Conservation (phyloP, 2,329 filamentous ascomycete genomes). For the Hypocrella siamensis region DNA sequence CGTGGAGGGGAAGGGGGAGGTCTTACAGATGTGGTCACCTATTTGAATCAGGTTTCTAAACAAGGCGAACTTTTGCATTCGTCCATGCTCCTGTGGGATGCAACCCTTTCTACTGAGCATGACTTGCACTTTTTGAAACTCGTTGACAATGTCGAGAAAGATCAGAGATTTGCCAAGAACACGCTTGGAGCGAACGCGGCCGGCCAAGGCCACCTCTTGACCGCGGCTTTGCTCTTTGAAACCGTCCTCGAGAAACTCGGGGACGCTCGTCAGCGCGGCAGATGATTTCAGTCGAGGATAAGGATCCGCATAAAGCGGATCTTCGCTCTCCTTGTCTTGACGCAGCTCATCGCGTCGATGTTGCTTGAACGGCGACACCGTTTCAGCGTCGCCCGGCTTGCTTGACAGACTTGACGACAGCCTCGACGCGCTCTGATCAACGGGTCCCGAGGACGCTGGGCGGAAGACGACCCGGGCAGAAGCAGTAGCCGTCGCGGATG, state of each 20-base stretch:
- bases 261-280: slow-evolving; percentile 13
- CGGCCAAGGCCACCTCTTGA: slow-evolving; percentile 22
- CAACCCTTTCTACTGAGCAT: slow-evolving; percentile 52
- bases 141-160: slow-evolving; percentile 68
- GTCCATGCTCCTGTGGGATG: slow-evolving; percentile 16
- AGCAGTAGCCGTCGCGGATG: too few species aligned
- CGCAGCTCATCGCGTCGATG: slow-evolving; percentile 17
- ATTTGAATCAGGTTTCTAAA: slow-evolving; percentile 53
- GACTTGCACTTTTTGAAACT: slow-evolving; percentile 58
- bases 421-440: slow-evolving; percentile 1
- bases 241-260: slow-evolving; percentile 18
- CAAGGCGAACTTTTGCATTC: slow-evolving; percentile 33
- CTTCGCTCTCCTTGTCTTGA: slow-evolving; percentile 17
- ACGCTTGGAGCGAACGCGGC: slow-evolving; percentile 60
- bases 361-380: slow-evolving; percentile 19
- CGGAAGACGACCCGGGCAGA: slow-evolving; percentile 2
- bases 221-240: slow-evolving; percentile 11
- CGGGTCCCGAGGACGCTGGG: slow-evolving; percentile 8
- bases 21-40: slow-evolving; percentile 72
- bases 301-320: slow-evolving; percentile 17
- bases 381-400: slow-evolving; percentile 8
- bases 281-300: slow-evolving; percentile 19
- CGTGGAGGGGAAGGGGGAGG: slow-evolving; percentile 10
- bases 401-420: slow-evolving; percentile 6
- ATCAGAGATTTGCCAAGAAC: slow-evolving; percentile 61